These are phyloP conservation scores for Melastoma candidum DNA, from an alignment of 441 rosid genomes.

Conservation along the genomic window DNA sequence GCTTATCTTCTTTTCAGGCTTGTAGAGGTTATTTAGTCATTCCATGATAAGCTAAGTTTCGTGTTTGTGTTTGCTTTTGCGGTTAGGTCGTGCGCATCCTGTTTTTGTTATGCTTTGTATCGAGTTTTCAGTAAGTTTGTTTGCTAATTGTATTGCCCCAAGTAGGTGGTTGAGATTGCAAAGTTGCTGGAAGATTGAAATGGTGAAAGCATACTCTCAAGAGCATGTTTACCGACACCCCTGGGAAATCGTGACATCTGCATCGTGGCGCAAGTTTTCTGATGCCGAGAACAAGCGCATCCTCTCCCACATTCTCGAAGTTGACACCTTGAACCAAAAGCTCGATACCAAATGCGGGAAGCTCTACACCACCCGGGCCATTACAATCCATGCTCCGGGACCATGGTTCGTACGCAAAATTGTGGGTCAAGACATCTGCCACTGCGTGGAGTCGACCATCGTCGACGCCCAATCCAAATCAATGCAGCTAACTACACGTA, in stretches of 20 bases:
- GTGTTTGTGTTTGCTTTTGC: too few species aligned
- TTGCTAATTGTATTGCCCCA: too few species aligned
- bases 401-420: conserved; percentile 84
- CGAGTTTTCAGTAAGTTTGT: too few species aligned
- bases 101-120: too few species aligned
- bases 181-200: conserved; percentile 6
- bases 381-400: conserved; percentile 82
- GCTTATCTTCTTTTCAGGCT: too few species aligned
- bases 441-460: conserved; percentile 81
- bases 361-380: conserved; percentile 80
- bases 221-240: conserved; percentile 92
- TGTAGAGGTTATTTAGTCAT: too few species aligned
- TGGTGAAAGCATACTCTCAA: conserved; percentile 82
- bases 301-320: conserved; percentile 74
- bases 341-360: conserved; percentile 56
- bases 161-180: too few species aligned
- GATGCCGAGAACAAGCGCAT: conserved; percentile 87
- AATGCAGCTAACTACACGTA: conserved; percentile 81
- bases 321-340: conserved; percentile 65
- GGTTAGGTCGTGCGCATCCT: too few species aligned
- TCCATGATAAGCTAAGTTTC: too few species aligned
- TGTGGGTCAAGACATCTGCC: conserved; percentile 83
- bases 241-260: conserved; percentile 93
- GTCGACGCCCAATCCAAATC: conserved; percentile 67
- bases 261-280: conserved; percentile 92